Percentiles rank a stretch among this genome's conserved stretches.
Evolutionary conservation across 148 eudicot species (phyloP).

Genomic region (Camellia sinensis): DNA sequence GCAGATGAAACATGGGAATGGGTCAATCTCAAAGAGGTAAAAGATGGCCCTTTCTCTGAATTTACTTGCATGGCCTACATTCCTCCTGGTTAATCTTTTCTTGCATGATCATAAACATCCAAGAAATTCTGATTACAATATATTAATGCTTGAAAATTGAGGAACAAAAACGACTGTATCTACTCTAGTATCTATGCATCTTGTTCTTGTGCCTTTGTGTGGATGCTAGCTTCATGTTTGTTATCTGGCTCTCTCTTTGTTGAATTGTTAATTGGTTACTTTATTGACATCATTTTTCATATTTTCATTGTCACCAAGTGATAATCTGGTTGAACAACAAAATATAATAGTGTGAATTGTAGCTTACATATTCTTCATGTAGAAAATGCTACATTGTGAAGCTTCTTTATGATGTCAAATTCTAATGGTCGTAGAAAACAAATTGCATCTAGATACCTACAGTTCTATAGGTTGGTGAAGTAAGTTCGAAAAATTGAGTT

Average conservation of each 20-base stretch:
- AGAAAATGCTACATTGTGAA: conserved; percentile 5
- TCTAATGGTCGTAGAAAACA: conserved; percentile 5
- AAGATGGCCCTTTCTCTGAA: background rate
- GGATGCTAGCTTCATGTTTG: no score
- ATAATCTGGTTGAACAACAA: background rate
- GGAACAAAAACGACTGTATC: background rate
- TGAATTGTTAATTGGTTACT: background rate
- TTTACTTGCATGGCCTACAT: background rate
- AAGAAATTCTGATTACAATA: background rate
- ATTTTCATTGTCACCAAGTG: background rate
- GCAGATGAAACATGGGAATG: conserved; percentile 62
- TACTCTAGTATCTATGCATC: background rate
- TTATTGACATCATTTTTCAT: background rate
- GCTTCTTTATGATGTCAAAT: background rate
- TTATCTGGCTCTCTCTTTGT: no score
- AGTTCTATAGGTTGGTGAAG: no score
- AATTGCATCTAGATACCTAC: no score
- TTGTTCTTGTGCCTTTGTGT: no score
- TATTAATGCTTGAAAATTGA: background rate
- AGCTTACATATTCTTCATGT: background rate
- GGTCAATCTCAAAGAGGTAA: conserved; percentile 67
- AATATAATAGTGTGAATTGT: background rate
- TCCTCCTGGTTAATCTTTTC: background rate
- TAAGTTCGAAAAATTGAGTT: no score
- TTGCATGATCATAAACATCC: background rate